Conservation (phyloP, 345 rosid genomes). For the Hibiscus tridactylites region DNA sequence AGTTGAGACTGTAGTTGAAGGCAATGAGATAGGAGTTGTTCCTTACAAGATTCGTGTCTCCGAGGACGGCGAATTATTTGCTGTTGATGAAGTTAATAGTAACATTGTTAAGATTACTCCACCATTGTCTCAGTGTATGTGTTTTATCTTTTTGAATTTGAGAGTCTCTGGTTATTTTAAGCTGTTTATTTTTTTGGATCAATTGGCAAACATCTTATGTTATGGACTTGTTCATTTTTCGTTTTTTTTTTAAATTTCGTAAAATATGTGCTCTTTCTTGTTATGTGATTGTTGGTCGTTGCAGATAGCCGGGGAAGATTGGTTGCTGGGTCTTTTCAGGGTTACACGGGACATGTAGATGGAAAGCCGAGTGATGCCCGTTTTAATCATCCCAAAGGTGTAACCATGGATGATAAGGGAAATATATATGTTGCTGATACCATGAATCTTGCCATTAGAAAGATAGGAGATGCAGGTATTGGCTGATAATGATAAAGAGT, state of each 20-base stretch:
- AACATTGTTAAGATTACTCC: conserved; percentile 95
- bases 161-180: too few species aligned
- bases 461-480: conserved; percentile 8
- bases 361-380: conserved; percentile 93
- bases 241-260: background rate
- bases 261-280: background rate
- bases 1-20: conserved; percentile 89
- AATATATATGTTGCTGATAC: conserved; percentile 94
- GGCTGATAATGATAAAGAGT: background rate
- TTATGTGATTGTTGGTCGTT: background rate
- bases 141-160: background rate
- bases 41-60: conserved; percentile 77
- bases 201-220: background rate
- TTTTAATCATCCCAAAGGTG: conserved; percentile 89
- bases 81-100: conserved; percentile 86
- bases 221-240: background rate
- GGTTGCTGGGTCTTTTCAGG: conserved; percentile 97
- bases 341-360: conserved; percentile 88
- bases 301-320: conserved; percentile 91
- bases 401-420: conserved; percentile 92
- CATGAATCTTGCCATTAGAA: conserved; percentile 26
- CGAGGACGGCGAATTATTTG: conserved; percentile 79
- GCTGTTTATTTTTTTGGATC: background rate
- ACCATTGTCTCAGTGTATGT: conserved; percentile 82
- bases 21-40: conserved; percentile 76